Evolutionary conservation across 768 basidiomycete species (phyloP), one percentile per base, ranked within the genome.

Genomic region (Tulasnella sp.): DNA sequence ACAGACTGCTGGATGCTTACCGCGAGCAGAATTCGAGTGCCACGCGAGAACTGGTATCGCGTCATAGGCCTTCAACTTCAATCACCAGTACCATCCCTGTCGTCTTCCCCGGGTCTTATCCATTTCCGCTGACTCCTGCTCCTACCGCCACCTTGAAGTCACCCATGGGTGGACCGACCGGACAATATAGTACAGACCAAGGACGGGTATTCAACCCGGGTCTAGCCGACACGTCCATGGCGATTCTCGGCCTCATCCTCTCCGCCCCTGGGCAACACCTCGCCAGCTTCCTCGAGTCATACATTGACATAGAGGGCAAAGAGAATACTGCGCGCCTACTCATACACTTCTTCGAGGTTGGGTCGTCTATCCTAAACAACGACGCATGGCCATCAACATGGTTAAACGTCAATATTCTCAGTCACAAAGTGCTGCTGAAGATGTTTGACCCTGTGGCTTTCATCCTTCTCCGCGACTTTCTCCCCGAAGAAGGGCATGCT

Each of bases 51-150:
- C 81, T 83, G 1, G 78, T 97, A 46, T 84, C 86, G 65, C 81
- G 80, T 44, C 80, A 78, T 25, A 80, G 78, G 49, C 77, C 84
- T 0, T 74, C 71, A 1, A 76, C 80, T 1, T 82, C 84, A 2
- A 71, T 75, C 25, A 80, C 82, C 49, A 0, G 72, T 82, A 67
- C 74, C 1, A 68, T 78, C 1, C 92, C 92, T 0, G 82, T 88
- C 45, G 85, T 87, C 1, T 97, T 97, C 72, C 94, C 94, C 0
- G 87, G 92, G 63, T 85, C 92, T 0, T 92, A 97, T 69, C 94
- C 94, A 0, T 92, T 96, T 70, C 84, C 90, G 4, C 76, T 98
- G 19, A 66, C 90, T 24, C 76, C 85, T 76, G 81, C 30, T 70
- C 84, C 22, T 15, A 66, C 69, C 1, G 65, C 65, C 21, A 42